Base-by-base conservation (phyloP, 805 yeast species). In the Priceomyces fermenticarens region DNA sequence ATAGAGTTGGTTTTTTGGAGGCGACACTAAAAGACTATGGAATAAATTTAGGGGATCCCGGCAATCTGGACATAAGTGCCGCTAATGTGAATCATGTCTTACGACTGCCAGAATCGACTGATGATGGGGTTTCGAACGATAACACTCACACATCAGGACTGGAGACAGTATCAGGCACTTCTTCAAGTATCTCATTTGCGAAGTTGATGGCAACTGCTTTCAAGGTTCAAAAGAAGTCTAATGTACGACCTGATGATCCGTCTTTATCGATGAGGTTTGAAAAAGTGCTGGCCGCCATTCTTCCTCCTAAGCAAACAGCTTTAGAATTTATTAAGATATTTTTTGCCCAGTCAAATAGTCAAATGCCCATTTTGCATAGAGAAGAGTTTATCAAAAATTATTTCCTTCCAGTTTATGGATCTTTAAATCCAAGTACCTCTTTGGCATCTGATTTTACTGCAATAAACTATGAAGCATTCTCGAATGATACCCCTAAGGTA, bases 381-480 rank as follows among this genome's bases (percentile, higher is more conserved):
- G 95, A 88, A 52, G 78, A 75, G 48, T 89, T 88, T 53, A 60
- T 90, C 32, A 66, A 67, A 35, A 66, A 70, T 20, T 81, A 80
- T 53, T 89, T 85, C 56, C 77, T 79, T 49, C 97, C 96, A 0
- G 72, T 89, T 1, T 89, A 89, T 57, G 97, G 97, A 0, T 62
- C 72, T 3, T 65, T 85, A 44, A 77, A 83, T 10, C 51, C 67
- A 0, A 65, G 65, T 25, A 63, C 78, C 1, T 66, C 81, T 4
- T 65, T 87, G 33, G 90, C 87, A 0, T 77, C 85, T 1, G 71
- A 75, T 41, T 70, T 67, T 49, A 75, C 85, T 1, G 55, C 69
- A 4, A 70, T 80, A 41, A 70, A 75, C 44, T 53, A 63, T 30
- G 39, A 51, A 3, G 30, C 44, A 10, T 44, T 70, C 47, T 39